Conservation (phyloP, 805 yeast genomes). For the Barnettozyma populi region DNA sequence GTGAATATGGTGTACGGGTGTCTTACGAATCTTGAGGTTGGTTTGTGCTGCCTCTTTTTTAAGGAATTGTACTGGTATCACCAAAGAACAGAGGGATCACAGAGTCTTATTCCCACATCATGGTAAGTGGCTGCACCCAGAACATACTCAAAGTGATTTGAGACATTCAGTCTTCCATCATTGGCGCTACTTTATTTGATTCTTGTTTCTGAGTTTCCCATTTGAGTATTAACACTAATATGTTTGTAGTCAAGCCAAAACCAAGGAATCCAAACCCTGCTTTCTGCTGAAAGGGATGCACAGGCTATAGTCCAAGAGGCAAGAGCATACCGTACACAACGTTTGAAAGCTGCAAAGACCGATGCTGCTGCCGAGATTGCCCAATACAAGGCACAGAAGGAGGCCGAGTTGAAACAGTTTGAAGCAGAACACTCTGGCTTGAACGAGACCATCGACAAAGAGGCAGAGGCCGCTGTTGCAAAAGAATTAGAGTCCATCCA, state of each 20-base stretch:
- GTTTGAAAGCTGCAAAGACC: slow-evolving; percentile 87
- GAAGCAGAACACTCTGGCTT: slow-evolving; percentile 71
- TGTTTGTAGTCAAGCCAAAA: slow-evolving; percentile 7
- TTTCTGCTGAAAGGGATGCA: slow-evolving; percentile 91
- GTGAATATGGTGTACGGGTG: not conserved
- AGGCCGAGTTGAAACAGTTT: slow-evolving; percentile 66
- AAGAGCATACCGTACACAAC: slow-evolving; percentile 80
- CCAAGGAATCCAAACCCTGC: slow-evolving; percentile 24
- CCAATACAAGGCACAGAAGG: slow-evolving; percentile 79
- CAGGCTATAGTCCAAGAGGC: slow-evolving; percentile 92
- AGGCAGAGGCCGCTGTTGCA: slow-evolving; percentile 72
- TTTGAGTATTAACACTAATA: not conserved
- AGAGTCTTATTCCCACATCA: not conserved
- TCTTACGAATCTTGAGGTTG: not conserved
- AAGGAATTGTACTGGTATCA: not conserved
- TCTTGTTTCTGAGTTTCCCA: too few relatives aligned
- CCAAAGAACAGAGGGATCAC: not conserved
- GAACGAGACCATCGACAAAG: slow-evolving; percentile 70
- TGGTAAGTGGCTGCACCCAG: not conserved
- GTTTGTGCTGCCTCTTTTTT: not conserved
- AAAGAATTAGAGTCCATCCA: slow-evolving; percentile 65
- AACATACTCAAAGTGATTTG: not conserved
- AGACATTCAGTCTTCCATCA: not conserved
- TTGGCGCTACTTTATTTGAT: not conserved
- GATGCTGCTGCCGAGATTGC: slow-evolving; percentile 91